Conservation (phyloP, 257 asterid genomes). For the Ligustrum vulgare region DNA sequence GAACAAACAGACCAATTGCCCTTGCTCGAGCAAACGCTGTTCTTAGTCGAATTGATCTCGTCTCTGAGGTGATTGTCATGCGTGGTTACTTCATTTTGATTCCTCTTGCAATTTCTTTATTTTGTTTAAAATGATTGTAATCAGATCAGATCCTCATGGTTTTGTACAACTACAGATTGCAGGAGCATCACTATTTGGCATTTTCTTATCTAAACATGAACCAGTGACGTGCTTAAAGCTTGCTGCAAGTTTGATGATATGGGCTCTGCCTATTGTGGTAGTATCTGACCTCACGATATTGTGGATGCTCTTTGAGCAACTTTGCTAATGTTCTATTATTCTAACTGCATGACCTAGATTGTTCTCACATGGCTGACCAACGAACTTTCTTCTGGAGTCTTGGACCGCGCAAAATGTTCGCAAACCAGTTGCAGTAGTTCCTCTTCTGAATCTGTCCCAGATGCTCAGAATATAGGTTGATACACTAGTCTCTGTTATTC, state of each 20-base stretch:
- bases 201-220: slow-evolving; percentile 71
- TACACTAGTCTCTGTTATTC: slow-evolving; percentile 14
- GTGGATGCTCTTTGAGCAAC: slow-evolving; percentile 10
- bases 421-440: slow-evolving; percentile 48
- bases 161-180: slow-evolving; percentile 58
- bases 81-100: slow-evolving; percentile 20
- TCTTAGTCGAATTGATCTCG: slow-evolving; percentile 82
- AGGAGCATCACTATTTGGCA: slow-evolving; percentile 89
- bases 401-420: slow-evolving; percentile 60
- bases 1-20: slow-evolving; percentile 84
- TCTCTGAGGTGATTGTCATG: slow-evolving; percentile 69
- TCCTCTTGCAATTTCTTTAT: slow-evolving; percentile 9
- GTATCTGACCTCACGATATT: slow-evolving; percentile 19
- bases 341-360: slow-evolving; percentile 46
- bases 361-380: slow-evolving; percentile 82
- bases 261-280: slow-evolving; percentile 84
- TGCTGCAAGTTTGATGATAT: slow-evolving; percentile 71
- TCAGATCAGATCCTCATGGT: slow-evolving; percentile 20
- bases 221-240: slow-evolving; percentile 75
- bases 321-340: slow-evolving; percentile 21
- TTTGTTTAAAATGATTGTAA: background rate
- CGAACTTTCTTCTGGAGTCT: slow-evolving; percentile 84
- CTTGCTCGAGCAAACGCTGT: slow-evolving; percentile 95
- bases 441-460: slow-evolving; percentile 35
- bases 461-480: slow-evolving; percentile 63